Base-by-base conservation (phyloP, 257 asterid species). In the Solanum virginianum region DNA sequence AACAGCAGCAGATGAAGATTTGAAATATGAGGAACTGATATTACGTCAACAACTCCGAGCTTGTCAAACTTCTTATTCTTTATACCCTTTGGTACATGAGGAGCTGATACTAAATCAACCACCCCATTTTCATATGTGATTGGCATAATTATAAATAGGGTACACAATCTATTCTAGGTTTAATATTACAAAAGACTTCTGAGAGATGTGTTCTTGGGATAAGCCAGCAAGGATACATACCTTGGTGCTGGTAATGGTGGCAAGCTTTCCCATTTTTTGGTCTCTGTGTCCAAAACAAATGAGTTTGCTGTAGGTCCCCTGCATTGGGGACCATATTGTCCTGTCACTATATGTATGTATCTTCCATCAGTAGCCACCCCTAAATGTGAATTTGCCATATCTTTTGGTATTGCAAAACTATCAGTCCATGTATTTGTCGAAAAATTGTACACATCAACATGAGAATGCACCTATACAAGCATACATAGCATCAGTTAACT, bases 351-450 rank as follows among this genome's bases (percentile, higher is more conserved):
- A 85, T 91, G 93, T 63, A 92, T 85, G 82, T 91, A 94, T 91
- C 98, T 90, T 39, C 97, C 98, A 87, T 94, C 98, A 81, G 88
- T 86, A 13, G 94, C 95, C 87, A 94, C 84, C 43, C 98, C 98
- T 88, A 94, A 87, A 91, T 94, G 97, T 10, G 97, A 93, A 89
- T 93, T 87, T 1, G 96, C 96, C 95, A 94, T 93, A 39, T 92
- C 94, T 84, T 89, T 90, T 59, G 98, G 97, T 10, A 90, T 90
- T 43, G 89, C 91, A 18, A 94, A 85, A 68, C 92, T 89, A 20
- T 83, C 95, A 26, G 87, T 80, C 98, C 98, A 94, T 7, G 88
- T 84, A 88, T 92, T 86, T 47, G 88, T 90, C 60, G 92, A 90
- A 81, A 93, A 94, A 72, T 93, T 92, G 86, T 91, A 93, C 81